Percentiles rank a stretch among this genome's conserved stretches.
Evolutionary conservation across 1,284 basidiomycete genomes (phyloP).

Genomic region (Naganishia liquefaciens): DNA sequence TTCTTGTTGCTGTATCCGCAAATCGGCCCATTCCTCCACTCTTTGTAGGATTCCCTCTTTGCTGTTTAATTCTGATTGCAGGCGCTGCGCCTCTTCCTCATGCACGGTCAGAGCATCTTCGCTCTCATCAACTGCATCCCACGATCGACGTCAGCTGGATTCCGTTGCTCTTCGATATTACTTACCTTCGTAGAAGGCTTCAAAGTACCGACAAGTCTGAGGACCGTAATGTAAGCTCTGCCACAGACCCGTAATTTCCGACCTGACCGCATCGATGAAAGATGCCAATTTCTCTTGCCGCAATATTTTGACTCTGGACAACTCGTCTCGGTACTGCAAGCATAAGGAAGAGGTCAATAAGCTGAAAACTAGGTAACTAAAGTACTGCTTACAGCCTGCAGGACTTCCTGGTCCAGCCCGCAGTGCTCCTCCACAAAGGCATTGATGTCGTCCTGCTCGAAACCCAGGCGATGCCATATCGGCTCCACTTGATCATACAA

Average conservation of each 20-base stretch:
- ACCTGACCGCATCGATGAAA: conserved; percentile 79
- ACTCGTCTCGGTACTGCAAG: conserved; percentile 75
- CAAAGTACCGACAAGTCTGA: conserved; percentile 77
- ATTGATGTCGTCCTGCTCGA: conserved; percentile 47
- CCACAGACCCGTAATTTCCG: conserved; percentile 80
- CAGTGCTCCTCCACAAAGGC: conserved; percentile 50
- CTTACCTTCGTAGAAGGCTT: conserved; percentile 76
- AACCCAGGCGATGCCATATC: conserved; percentile 46
- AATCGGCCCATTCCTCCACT: conserved; percentile 84
- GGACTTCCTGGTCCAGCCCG: conserved; percentile 46
- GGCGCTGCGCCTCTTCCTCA: conserved; percentile 77
- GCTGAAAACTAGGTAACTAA: not conserved
- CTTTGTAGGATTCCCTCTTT: conserved; percentile 75
- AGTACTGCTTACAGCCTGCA: conserved; percentile 44
- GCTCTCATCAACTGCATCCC: conserved; percentile 1
- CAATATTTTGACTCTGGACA: conserved; percentile 84
- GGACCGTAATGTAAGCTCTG: conserved; percentile 82
- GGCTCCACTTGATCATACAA: conserved; percentile 51
- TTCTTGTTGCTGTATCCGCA: conserved; percentile 88
- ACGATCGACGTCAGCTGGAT: not conserved
- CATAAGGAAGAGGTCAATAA: not conserved
- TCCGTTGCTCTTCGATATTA: conserved; percentile 10
- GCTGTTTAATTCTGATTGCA: conserved; percentile 75
- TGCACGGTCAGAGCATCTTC: conserved; percentile 85
- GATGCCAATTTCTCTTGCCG: conserved; percentile 83